Conservation (phyloP, 1,284 basidiomycete species). For the Tilletia horrida region DNA sequence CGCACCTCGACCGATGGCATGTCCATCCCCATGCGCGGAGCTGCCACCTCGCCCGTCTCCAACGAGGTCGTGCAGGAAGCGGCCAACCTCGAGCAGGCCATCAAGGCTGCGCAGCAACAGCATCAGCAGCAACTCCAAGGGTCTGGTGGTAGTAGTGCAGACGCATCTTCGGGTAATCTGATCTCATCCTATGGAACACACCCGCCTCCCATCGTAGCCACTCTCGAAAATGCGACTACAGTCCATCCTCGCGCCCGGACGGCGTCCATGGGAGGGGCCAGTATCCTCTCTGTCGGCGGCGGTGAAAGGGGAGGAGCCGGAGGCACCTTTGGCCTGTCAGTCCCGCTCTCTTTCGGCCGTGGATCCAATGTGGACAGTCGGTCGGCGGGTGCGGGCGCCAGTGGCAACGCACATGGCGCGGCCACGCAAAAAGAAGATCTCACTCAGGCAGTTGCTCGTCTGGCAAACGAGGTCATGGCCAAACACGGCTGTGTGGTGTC, state of each 20-base stretch:
- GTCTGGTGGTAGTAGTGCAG: too few species aligned
- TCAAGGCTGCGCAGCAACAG: neutral
- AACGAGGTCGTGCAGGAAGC: conserved; percentile 11
- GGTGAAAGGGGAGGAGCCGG: neutral
- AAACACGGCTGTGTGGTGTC: conserved; percentile 46
- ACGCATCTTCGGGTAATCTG: neutral
- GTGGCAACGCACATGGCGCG: neutral
- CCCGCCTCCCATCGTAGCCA: neutral
- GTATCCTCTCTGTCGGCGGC: neutral
- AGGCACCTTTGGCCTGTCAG: conserved; percentile 2
- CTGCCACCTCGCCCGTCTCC: conserved; percentile 11
- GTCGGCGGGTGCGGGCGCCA: neutral
- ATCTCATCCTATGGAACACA: neutral
- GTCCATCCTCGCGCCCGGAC: conserved; percentile 1
- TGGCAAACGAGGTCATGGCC: conserved; percentile 44
- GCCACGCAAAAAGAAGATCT: conserved; percentile 27
- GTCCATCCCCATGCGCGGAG: neutral
- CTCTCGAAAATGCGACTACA: neutral
- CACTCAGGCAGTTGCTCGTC: conserved; percentile 36
- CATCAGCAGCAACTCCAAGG: neutral
- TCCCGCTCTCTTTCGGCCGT: neutral
- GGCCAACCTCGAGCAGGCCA: conserved; percentile 12
- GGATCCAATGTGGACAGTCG: neutral
- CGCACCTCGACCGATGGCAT: neutral
- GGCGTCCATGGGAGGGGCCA: neutral